phyloP scores from a whole-genome alignment of 1,284 basidiomycete genomes.

The Sanghuangporus sanghuang region DNA sequence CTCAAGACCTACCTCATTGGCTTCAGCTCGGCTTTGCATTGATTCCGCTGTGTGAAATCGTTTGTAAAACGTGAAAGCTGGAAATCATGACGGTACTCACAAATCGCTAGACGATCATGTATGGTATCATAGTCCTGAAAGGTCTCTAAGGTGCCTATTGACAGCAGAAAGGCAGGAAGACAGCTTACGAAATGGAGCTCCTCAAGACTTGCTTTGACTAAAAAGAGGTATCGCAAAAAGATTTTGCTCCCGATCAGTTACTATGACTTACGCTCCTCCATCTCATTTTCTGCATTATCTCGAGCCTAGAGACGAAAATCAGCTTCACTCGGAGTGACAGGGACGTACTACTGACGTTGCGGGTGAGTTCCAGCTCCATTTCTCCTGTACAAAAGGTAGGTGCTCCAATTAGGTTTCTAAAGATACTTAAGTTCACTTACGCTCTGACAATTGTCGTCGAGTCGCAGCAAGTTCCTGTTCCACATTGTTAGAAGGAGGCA shows the following conservation, averaged over 20 bases:
- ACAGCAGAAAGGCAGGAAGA: not conserved
- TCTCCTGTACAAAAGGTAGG: not conserved
- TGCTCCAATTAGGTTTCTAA: not conserved
- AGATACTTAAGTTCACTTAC: not conserved
- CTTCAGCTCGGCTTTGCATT: not conserved
- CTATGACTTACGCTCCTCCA: not conserved
- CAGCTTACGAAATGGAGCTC: not conserved
- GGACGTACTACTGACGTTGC: not conserved
- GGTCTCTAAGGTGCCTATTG: not conserved
- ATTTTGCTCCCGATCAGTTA: not conserved
- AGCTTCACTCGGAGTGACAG: not conserved
- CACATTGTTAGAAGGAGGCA: not conserved
- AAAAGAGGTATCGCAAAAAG: not conserved
- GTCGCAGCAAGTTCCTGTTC: slow-evolving; percentile 1
- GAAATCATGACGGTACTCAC: not conserved
- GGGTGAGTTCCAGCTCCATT: not conserved
- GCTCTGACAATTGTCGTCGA: not conserved
- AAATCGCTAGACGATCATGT: not conserved
- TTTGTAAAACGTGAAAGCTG: not conserved
- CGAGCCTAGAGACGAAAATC: not conserved
- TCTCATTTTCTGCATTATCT: not conserved
- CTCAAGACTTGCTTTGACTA: not conserved
- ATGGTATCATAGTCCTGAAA: slow-evolving; percentile 1
- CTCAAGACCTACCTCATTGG: not conserved
- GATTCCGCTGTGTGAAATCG: not conserved